These are phyloP conservation scores for Helotiales sp. DNA, from an alignment of 2,329 filamentous ascomycete genomes.

Conservation along the genomic window DNA sequence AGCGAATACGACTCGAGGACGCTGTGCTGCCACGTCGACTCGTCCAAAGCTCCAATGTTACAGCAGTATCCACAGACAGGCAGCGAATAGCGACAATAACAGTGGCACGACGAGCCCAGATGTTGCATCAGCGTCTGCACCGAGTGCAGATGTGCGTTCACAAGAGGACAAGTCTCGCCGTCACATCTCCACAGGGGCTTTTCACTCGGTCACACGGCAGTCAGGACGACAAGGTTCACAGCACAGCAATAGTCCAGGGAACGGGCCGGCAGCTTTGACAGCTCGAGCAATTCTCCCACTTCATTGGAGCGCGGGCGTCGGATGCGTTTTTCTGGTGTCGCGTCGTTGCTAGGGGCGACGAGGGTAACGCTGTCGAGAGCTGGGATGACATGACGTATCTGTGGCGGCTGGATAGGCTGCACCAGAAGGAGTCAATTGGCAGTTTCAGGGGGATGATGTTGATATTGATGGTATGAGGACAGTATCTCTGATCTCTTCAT, in stretches of 20 bases:
- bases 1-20: conserved; percentile 13
- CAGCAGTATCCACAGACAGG: neutral
- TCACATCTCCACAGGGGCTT: neutral
- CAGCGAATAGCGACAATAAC: conserved; percentile 24
- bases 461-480: neutral
- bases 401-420: neutral
- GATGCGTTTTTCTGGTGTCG: neutral
- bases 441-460: neutral
- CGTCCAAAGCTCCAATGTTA: neutral
- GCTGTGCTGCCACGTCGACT: conserved; percentile 19
- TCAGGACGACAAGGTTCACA: neutral
- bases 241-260: conserved; percentile 19
- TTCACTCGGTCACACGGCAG: conserved; percentile 18
- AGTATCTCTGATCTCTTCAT: neutral
- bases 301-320: conserved; percentile 16
- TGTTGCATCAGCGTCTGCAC: conserved; percentile 26
- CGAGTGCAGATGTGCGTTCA: conserved; percentile 5
- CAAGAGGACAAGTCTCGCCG: neutral
- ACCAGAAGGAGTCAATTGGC: neutral
- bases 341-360: too few relatives aligned
- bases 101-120: conserved; percentile 1
- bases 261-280: conserved; percentile 17
- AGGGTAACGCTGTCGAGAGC: too few relatives aligned
- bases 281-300: neutral
- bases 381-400: conserved; percentile 10